phyloP scores from a whole-genome alignment of 2,329 filamentous ascomycete genomes.

The Arthrobotrys sphaeroides region DNA sequence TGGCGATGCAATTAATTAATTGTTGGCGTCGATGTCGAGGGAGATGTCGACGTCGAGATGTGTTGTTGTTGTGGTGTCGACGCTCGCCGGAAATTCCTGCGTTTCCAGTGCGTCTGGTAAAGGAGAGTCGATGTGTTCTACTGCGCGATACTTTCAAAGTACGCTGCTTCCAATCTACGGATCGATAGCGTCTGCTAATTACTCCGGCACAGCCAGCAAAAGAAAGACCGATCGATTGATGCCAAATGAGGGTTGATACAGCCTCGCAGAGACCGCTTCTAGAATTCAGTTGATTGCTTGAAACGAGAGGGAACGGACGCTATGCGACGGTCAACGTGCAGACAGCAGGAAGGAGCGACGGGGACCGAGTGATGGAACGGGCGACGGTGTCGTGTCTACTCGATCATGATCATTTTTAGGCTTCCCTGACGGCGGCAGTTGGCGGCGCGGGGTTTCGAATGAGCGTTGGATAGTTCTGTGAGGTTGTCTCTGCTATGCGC shows the following conservation, averaged over 20 bases:
- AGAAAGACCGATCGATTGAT: background rate
- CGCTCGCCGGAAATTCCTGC: background rate
- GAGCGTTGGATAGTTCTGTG: constrained; percentile 7
- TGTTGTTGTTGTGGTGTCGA: background rate
- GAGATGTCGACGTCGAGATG: background rate
- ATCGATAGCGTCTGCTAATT: background rate
- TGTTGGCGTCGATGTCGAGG: background rate
- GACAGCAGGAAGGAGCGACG: background rate
- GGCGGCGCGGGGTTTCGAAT: constrained; percentile 14
- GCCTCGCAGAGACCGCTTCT: constrained; percentile 30
- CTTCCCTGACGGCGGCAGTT: constrained; percentile 1
- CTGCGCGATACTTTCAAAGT: background rate
- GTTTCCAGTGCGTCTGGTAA: background rate
- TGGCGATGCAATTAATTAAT: too few species aligned
- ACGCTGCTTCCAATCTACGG: constrained; percentile 37
- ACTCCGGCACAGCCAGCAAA: constrained; percentile 31
- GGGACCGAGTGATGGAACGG: constrained; percentile 15
- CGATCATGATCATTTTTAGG: constrained; percentile 45
- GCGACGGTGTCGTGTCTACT: constrained; percentile 17
- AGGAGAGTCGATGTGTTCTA: background rate
- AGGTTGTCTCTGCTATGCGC: constrained; percentile 17
- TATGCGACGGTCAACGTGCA: constrained; percentile 52
- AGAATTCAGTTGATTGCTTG: background rate
- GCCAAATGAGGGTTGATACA: constrained; percentile 13
- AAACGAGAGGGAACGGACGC: constrained; percentile 38